A percentile compares a stretch with the other conserved stretches of the same genome.
Evolutionary conservation across 257 asterid species (phyloP).

Genomic region (Anisodus tanguticus): DNA sequence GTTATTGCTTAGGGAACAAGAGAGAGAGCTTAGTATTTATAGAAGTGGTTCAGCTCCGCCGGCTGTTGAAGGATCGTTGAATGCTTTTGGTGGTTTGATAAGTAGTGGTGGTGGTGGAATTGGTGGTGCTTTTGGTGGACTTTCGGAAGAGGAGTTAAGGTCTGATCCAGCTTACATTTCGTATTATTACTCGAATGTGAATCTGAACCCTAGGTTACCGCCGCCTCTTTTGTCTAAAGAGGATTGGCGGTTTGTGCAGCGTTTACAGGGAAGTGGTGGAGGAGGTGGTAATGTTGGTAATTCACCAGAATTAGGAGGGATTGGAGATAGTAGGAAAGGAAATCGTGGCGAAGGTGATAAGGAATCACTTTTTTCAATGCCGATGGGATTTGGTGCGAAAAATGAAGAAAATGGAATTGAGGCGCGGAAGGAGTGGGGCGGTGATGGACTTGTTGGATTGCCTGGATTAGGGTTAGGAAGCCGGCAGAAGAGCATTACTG

Average conservation of each 20-base stretch:
- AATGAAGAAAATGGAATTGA: slow-evolving; percentile 47
- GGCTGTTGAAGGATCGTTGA: slow-evolving; percentile 56
- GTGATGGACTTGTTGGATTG: slow-evolving; percentile 64
- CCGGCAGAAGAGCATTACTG: slow-evolving; percentile 62
- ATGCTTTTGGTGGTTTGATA: slow-evolving; percentile 37
- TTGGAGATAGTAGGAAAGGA: slow-evolving; percentile 63
- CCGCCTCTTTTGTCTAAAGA: slow-evolving; percentile 58
- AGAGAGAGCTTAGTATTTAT: slow-evolving; percentile 54
- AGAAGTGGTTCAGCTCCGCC: slow-evolving; percentile 85
- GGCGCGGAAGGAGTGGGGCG: slow-evolving; percentile 58
- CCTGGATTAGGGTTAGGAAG: slow-evolving; percentile 57
- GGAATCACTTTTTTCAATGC: slow-evolving; percentile 53
- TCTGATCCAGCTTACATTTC: slow-evolving; percentile 72
- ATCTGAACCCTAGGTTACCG: slow-evolving; percentile 71
- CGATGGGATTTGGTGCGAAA: slow-evolving; percentile 50
- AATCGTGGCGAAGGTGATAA: slow-evolving; percentile 32
- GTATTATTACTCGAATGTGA: slow-evolving; percentile 67
- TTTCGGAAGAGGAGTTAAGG: slow-evolving; percentile 53
- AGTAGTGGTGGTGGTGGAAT: slow-evolving; percentile 53
- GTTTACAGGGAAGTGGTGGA: slow-evolving; percentile 45
- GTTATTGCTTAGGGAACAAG: slow-evolving; percentile 55
- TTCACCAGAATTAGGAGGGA: slow-evolving; percentile 34
- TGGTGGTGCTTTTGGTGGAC: slow-evolving; percentile 16
- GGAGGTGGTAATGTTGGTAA: slow-evolving; percentile 36
- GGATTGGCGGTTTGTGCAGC: slow-evolving; percentile 55